Base-by-base conservation (phyloP, 2,329 filamentous ascomycete genomes). In the Neofusicoccum ribis region DNA sequence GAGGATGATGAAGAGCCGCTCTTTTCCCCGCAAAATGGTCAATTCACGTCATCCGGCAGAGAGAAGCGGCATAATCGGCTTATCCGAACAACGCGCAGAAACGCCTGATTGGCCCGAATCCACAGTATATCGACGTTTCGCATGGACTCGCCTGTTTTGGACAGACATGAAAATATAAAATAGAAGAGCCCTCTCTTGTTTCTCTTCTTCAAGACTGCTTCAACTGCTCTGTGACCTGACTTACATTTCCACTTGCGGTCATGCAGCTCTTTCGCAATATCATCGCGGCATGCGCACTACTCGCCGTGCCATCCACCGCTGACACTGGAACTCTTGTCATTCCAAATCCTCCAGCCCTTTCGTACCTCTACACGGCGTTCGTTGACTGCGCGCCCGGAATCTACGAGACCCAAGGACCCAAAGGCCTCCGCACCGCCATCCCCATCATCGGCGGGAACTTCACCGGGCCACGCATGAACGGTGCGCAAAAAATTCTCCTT, bases 401-500 rank as follows among this genome's bases (percentile, higher is more conserved):
- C 12, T 74, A 71, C 66, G 68, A 64, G 2, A 67, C 68, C 14
- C 69, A 70, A 56, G 70, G 70, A 6, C 69, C 72, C 2, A 65
- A 67, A 12, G 71, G 72, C 14, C 67, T 74, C 15, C 70, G 72
- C 2, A 71, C 69, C 27, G 68, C 72, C 8, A 73, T 74, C 27
- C 73, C 72, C 1, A 74, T 75, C 54, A 61, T 73, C 5, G 72
- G 72, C 36, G 73, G 72, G 5, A 74, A 74, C 36, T 71, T 75
- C 64, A 73, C 72, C 1, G 73, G 73, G 0, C 73, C 73, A 1
- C 60, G 68, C 11, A 52, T 73, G n/a, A 60, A 51, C 5, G 72
- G 27, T 51, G 12, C 49, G 49, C 34, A 27, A 17, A 2, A 7
- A 39, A 39, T 27, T 27, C 17, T 20, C 3, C 17, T 27, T 8